phyloP scores from a whole-genome alignment of 2,329 filamentous ascomycete species.

The Cladosporium cucumerinum region DNA sequence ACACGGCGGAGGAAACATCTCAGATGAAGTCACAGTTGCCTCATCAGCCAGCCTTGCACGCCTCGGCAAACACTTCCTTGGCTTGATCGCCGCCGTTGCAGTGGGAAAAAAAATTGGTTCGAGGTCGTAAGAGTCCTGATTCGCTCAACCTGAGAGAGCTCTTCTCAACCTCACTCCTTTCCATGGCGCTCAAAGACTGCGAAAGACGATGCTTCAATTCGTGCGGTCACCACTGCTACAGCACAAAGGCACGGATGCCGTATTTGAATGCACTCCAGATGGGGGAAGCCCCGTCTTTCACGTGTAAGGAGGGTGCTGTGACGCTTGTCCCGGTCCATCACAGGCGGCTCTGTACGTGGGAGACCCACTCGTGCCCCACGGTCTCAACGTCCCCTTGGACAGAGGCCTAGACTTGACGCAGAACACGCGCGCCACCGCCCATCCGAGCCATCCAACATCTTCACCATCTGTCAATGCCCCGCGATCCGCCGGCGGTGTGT shows the following conservation, averaged over 20 bases:
- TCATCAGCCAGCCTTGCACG: background rate
- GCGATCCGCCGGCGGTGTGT: conserved; percentile 8
- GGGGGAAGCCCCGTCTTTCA: background rate
- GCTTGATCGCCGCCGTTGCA: background rate
- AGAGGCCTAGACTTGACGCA: conserved; percentile 7
- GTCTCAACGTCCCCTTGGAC: conserved; percentile 4
- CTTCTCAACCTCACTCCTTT: conserved; percentile 6
- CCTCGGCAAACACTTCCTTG: background rate
- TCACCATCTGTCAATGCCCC: background rate
- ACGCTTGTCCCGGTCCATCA: background rate
- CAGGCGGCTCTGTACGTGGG: background rate
- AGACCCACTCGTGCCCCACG: conserved; percentile 10
- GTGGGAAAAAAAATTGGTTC: background rate
- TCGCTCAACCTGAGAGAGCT: background rate
- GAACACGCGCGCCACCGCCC: background rate
- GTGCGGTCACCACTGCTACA: background rate
- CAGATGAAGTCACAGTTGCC: conserved; percentile 13
- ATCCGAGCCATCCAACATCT: background rate
- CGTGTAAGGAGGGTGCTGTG: background rate
- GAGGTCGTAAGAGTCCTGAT: background rate
- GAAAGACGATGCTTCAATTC: background rate
- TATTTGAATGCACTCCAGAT: background rate
- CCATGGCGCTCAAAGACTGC: background rate
- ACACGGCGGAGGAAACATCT: background rate
- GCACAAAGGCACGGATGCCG: background rate